Evolutionary conservation across 2,329 filamentous ascomycete species (phyloP), one percentile per base, ranked within the genome.

Genomic region (Penicillium sp.): DNA sequence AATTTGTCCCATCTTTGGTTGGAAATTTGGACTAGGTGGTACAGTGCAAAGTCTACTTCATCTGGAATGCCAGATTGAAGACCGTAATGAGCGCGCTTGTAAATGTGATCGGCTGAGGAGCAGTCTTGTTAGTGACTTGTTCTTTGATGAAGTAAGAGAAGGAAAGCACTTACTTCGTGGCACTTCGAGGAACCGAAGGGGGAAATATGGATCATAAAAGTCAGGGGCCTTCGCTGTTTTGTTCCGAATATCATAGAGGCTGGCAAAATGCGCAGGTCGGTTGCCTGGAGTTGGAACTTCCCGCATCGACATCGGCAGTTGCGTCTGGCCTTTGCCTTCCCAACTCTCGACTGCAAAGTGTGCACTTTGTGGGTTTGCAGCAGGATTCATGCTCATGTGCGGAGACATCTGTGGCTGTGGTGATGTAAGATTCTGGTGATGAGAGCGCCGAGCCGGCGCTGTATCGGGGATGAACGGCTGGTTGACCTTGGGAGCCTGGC

Each of bases 1-100:
- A 96, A 97, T 73, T 96, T 96, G 71, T 97, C 94, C 42, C 93
- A 93, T 39, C 92, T 85, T 72, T 97, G 92, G 68, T 88, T 94
- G 0, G 92, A 97, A 24, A 97, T 97, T 71, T 96, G 96, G 55
- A 97, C 92, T 3, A 56, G 78, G 66, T 97, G 93, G 65, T 96
- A 91, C 10, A 97, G 79, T 0, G 92, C 93, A 74, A 95, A 97
- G n/a, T 91, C 87, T 66, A 97, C 89, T 70, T 99, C 93, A 11
- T 87, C 83, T 3, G 83, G 83, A 23, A 96, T 85, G 2, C 86
- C 85, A 13, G 91, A 96, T 58, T 90, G 89, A 23, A 99, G 78
- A 4, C 92, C 88, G 63, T 92, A 87, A 33, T 96, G 82, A 59
- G 91, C 95, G 39, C 92, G 87, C 45, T 93, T 88, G 69, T 97